phyloP scores from a whole-genome alignment of 345 rosid genomes.

The Salix caprea region DNA sequence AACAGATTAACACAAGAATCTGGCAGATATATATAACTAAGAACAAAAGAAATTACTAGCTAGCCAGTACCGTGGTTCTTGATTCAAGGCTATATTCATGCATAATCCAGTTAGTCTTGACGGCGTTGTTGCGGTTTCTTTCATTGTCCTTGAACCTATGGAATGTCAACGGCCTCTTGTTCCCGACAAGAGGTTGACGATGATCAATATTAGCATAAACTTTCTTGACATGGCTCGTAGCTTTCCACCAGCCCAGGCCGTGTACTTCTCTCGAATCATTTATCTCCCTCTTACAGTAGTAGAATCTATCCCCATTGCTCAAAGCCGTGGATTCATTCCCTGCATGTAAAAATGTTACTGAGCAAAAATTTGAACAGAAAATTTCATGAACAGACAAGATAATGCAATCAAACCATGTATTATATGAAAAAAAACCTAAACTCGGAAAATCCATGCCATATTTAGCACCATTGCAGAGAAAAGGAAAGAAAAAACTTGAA shows the following conservation, averaged over 20 bases:
- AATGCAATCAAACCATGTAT: no score
- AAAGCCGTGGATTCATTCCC: constrained; percentile 6
- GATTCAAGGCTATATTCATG: constrained; percentile 22
- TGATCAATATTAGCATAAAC: constrained; percentile 3
- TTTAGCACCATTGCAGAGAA: not conserved
- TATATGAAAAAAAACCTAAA: no score
- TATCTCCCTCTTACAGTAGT: constrained; percentile 14
- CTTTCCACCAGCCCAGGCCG: constrained; percentile 49
- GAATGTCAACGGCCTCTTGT: constrained; percentile 27
- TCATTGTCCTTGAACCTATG: constrained; percentile 22
- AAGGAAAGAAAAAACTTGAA: not conserved
- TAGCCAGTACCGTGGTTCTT: constrained; percentile 9
- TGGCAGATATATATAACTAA: not conserved
- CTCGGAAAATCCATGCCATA: no score
- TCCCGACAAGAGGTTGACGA: constrained; percentile 15
- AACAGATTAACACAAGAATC: not conserved
- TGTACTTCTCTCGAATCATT: constrained; percentile 35
- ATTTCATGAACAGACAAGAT: no score
- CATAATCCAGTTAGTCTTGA: constrained; percentile 36
- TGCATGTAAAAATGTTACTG: no score
- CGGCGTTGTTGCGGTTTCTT: constrained; percentile 23
- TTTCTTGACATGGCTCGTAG: constrained; percentile 42
- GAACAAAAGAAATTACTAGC: not conserved
- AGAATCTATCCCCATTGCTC: constrained; percentile 16
- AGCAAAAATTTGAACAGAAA: no score